Conservation (phyloP, 306 rosid genomes). For the Cucurbita ficifolia region DNA sequence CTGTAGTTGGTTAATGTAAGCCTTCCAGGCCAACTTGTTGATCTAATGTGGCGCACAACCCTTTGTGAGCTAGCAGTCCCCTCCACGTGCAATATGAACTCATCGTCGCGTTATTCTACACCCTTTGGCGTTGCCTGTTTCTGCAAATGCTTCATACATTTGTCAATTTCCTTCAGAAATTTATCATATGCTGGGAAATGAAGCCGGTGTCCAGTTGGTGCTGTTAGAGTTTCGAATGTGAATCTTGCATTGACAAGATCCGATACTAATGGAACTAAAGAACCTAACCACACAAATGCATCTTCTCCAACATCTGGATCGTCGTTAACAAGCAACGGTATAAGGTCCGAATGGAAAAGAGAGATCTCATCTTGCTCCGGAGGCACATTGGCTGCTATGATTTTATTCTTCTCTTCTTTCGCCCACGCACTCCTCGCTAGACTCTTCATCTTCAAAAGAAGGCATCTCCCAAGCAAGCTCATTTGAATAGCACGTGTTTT, state of each 20-base stretch:
- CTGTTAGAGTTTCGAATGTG: constrained; percentile 70
- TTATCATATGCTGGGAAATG: constrained; percentile 73
- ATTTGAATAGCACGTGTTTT: too few species aligned
- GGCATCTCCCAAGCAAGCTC: constrained; percentile 94
- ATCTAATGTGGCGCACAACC: constrained; percentile 85
- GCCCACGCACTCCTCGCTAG: constrained; percentile 43
- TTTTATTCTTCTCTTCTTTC: constrained; percentile 46
- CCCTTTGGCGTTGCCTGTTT: constrained; percentile 62
- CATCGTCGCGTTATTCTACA: constrained; percentile 55
- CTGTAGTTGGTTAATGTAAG: constrained; percentile 77
- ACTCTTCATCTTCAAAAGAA: constrained; percentile 27
- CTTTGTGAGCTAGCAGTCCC: constrained; percentile 80
- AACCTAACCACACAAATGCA: constrained; percentile 82
- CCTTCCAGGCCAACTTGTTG: constrained; percentile 88
- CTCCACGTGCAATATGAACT: constrained; percentile 73
- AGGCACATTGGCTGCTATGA: background rate
- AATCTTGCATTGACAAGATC: constrained; percentile 76
- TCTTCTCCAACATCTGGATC: constrained; percentile 75
- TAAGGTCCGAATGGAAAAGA: constrained; percentile 77
- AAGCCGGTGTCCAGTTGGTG: constrained; percentile 54
- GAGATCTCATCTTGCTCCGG: constrained; percentile 56
- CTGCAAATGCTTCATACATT: constrained; percentile 42
- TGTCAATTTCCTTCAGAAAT: constrained; percentile 56
- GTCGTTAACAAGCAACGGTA: constrained; percentile 73
- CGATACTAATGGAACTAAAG: constrained; percentile 45